Evolutionary conservation across 1,284 basidiomycete species (phyloP), one percentile per base, ranked within the genome.

Genomic region (Marasmius oreades): DNA sequence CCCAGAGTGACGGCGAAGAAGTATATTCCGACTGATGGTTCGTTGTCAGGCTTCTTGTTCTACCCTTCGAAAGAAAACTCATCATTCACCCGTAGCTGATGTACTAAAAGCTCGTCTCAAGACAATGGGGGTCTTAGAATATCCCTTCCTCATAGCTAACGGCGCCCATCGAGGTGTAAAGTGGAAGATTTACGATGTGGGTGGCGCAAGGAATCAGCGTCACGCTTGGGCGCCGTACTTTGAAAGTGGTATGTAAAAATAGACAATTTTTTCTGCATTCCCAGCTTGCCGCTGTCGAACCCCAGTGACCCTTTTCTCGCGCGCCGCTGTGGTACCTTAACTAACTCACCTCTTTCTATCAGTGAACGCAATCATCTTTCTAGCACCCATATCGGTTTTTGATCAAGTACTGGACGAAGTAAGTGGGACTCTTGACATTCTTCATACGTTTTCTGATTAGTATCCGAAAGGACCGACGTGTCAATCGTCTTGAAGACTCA

Each of bases 171-270:
- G 76, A 60, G 85, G 80, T 5, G 75, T 82, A 2, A 80, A 85
- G 63, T 92, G 89, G 89, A 82, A 81, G 60, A 85, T 92, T 44
- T 92, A 89, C 68, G 88, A 91, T 65, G 89, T 91, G n/a, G 89
- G 88, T 57, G 88, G 88, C 33, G 77, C 88, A 36, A 77, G 84
- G 56, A 84, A 84, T 62, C 86, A 91, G 67, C 80, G 88, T 47
- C 84, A 88, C 59, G 87, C 88, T 2, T 92, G 90, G 90, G 87
- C 85, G 22, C 88, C 90, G 5, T 92, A 90, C 69, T 92, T 92
- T 62, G 85, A 89, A 62, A 85, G 90, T 68, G 86, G 88, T 89
- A 62, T 66, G 78, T 31, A 45, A 18, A 12, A 23, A n/a, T 24
- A 24, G 66, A 53, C 51, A 52, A 50, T 16, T 56, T 20, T 47